Evolutionary conservation across 2,329 filamentous ascomycete genomes (phyloP).

Genomic region (Pezizomycotina sp.): DNA sequence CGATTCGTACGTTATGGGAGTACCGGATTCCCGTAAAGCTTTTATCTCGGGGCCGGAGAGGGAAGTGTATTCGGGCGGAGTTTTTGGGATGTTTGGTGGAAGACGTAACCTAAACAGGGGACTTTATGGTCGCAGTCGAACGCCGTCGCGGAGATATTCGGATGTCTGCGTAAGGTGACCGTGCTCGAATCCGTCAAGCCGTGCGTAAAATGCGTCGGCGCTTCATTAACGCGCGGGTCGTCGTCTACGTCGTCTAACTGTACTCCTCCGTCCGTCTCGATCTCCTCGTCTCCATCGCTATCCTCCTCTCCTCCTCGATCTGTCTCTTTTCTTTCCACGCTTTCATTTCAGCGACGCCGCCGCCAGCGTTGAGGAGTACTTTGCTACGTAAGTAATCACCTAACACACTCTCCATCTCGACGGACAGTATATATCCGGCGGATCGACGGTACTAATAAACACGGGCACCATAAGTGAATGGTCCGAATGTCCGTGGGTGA

Average conservation of each 20-base stretch:
- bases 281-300: constrained; percentile 19
- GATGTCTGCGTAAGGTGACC: constrained; percentile 10
- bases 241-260: constrained; percentile 4
- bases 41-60: constrained; percentile 30
- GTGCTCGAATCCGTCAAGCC: no score
- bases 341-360: constrained; percentile 33
- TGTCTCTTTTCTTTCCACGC: constrained; percentile 28
- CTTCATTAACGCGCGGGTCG: constrained; percentile 8
- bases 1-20: constrained; percentile 31
- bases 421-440: constrained; percentile 34
- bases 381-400: constrained; percentile 7
- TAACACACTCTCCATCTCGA: constrained; percentile 30
- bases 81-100: constrained; percentile 30
- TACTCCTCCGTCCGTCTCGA: constrained; percentile 3
- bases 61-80: constrained; percentile 30
- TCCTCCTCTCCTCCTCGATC: constrained; percentile 26
- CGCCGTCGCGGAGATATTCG: constrained; percentile 30
- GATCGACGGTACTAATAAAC: constrained; percentile 33
- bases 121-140: constrained; percentile 36
- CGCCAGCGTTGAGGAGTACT: constrained; percentile 24
- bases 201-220: constrained; percentile 31
- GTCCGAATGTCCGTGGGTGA: constrained; percentile 37
- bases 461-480: constrained; percentile 33
- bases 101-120: constrained; percentile 36
- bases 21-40: constrained; percentile 29